Evolutionary conservation across 495 filamentous ascomycete species (phyloP).

Genomic region (Hyaloscypha hepaticicola): DNA sequence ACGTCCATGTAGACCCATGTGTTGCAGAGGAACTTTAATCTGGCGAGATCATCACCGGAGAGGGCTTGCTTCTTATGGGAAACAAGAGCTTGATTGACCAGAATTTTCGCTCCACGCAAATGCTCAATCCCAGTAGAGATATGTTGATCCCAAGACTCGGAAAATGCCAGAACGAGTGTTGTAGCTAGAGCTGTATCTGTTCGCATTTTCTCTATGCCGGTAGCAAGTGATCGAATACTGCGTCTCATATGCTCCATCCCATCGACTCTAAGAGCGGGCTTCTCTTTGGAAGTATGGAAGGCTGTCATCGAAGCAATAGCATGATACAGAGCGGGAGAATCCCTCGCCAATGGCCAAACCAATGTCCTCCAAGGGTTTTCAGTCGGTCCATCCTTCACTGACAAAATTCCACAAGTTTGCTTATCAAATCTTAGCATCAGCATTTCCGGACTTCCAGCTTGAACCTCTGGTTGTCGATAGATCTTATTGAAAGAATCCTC

Average conservation of each 20-base stretch:
- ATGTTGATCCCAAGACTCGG: constrained; percentile 76
- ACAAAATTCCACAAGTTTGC: constrained; percentile 74
- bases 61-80: constrained; percentile 22
- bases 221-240: constrained; percentile 58
- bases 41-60: constrained; percentile 44
- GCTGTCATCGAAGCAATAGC: constrained; percentile 74
- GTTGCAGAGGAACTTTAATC: constrained; percentile 72
- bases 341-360: constrained; percentile 68
- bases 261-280: constrained; percentile 55
- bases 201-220: constrained; percentile 60
- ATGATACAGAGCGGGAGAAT: constrained; percentile 70
- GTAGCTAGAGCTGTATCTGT: constrained; percentile 70
- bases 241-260: constrained; percentile 74
- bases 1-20: constrained; percentile 85
- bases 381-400: constrained; percentile 66
- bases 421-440: constrained; percentile 66
- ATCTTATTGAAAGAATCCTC: constrained; percentile 33
- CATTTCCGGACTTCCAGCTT: constrained; percentile 58
- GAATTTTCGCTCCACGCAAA: constrained; percentile 64
- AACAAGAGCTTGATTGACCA: constrained; percentile 60
- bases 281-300: constrained; percentile 67
- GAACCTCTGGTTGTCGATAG: constrained; percentile 46
- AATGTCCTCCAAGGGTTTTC: constrained; percentile 80
- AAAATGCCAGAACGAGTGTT: constrained; percentile 70
- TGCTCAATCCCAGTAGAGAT: constrained; percentile 74